A percentile compares a stretch with the other conserved stretches of the same genome.
phyloP scores from a whole-genome alignment of 352 stramenopile genomes.

The Globisporangium orthogonon region DNA sequence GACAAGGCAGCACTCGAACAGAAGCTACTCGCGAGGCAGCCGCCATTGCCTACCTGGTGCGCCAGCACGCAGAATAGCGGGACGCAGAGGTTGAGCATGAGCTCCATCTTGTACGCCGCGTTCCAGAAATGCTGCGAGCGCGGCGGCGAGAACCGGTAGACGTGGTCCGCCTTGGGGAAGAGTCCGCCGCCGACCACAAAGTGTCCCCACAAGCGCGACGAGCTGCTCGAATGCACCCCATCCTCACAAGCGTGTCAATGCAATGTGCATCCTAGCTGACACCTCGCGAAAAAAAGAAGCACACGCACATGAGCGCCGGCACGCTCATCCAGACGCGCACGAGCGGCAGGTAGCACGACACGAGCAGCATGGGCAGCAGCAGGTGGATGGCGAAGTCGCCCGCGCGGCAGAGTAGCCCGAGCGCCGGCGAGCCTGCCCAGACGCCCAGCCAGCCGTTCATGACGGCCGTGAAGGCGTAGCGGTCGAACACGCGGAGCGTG shows the following conservation, averaged over 20 bases:
- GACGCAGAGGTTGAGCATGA: slow-evolving; percentile 69
- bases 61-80: slow-evolving; percentile 74
- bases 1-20: background rate
- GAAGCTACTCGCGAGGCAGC: slow-evolving; percentile 4
- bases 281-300: too few relatives aligned
- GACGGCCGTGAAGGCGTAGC: slow-evolving; percentile 64
- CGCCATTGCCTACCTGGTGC: slow-evolving; percentile 49
- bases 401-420: slow-evolving; percentile 52
- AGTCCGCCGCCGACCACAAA: slow-evolving; percentile 61
- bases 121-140: slow-evolving; percentile 76
- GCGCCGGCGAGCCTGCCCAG: slow-evolving; percentile 57
- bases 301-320: slow-evolving; percentile 53
- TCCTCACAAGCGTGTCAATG: background rate
- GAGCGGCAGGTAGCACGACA: slow-evolving; percentile 68
- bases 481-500: slow-evolving; percentile 74
- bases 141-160: slow-evolving; percentile 70
- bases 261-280: too few relatives aligned
- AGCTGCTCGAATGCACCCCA: slow-evolving; percentile 20
- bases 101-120: slow-evolving; percentile 72
- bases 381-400: slow-evolving; percentile 65
- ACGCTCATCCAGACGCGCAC: slow-evolving; percentile 82
- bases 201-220: slow-evolving; percentile 69
- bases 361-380: slow-evolving; percentile 60
- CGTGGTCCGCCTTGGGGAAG: slow-evolving; percentile 70
- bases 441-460: slow-evolving; percentile 72